Percentiles rank a stretch among this genome's conserved stretches.
These are phyloP conservation scores for Macaranga tanarius DNA, from an alignment of 441 rosid species.

Conservation along the genomic window DNA sequence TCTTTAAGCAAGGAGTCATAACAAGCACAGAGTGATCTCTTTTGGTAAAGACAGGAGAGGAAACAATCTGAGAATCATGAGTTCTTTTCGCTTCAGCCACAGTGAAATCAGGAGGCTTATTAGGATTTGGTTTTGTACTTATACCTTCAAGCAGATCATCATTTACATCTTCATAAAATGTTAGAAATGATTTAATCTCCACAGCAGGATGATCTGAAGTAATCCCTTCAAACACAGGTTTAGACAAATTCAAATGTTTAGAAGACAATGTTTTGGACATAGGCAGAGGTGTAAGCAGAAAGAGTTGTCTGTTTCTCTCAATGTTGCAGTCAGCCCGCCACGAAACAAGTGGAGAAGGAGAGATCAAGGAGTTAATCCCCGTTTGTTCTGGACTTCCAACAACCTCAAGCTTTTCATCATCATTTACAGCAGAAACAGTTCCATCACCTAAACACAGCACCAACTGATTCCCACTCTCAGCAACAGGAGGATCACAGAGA, in stretches of 20 bases:
- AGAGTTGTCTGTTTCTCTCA: constrained; percentile 68
- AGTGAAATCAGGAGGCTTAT: constrained; percentile 34
- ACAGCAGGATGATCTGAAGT: constrained; percentile 27
- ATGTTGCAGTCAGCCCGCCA: constrained; percentile 69
- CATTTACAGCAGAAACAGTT: constrained; percentile 27
- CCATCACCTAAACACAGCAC: constrained; percentile 28
- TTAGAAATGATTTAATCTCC: constrained; percentile 34
- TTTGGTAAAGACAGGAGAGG: constrained; percentile 42
- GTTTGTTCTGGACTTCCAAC: constrained; percentile 66
- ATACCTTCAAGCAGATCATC: constrained; percentile 39
- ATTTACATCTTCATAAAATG: constrained; percentile 39
- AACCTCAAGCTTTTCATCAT: constrained; percentile 38
- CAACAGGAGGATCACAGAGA: constrained; percentile 27
- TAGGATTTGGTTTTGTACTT: constrained; percentile 33
- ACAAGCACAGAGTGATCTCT: constrained; percentile 43
- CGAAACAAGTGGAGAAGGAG: constrained; percentile 91
- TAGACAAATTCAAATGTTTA: constrained; percentile 40
- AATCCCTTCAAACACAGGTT: constrained; percentile 37
- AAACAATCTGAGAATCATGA: constrained; percentile 33
- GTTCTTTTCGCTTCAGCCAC: constrained; percentile 22
- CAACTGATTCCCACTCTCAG: constrained; percentile 28
- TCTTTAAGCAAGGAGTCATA: constrained; percentile 73
- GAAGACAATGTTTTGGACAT: constrained; percentile 53
- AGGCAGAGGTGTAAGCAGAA: constrained; percentile 83
- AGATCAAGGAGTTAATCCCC: constrained; percentile 50